Base-by-base conservation (phyloP, 2,329 filamentous ascomycete species). In the Stenocarpella maydis region DNA sequence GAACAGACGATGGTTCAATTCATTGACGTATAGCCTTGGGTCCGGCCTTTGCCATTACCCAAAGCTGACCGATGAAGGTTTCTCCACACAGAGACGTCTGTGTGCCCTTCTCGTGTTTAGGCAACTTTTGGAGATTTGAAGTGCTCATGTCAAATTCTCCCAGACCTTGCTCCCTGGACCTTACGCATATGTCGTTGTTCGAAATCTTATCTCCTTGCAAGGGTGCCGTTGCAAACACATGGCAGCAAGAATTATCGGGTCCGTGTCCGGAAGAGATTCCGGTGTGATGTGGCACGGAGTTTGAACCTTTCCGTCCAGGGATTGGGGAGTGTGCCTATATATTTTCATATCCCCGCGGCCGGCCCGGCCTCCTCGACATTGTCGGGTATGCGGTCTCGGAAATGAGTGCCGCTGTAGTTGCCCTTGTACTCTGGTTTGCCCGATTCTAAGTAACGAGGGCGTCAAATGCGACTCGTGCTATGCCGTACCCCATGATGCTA, bases 191-290 rank as follows among this genome's bases (percentile, higher is more conserved):
- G 49, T 31, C 10, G n/a, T n/a, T 24, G 24, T 49, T 10, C 4
- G 5, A 49, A 31, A 24, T 26, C 17, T 34, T 28, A 37, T 14
- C 28, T 63, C 15, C 19, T 37, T 26, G 58, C 58, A 47, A 45
- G 58, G 58, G 43, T 49, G 43, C 8, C 43, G 43, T 49, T 45
- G 43, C 28, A 34, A 43, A 34, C 19, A 34, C 43, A 63, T 24
- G 43, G 43, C 45, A 21, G 58, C 8, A 31, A 26, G n/a, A n/a
- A n/a, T n/a, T n/a, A n/a, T n/a, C n/a, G 43, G 58, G 43, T 63
- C 58, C 58, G 43, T 63, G 58, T 63, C 58, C 43, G 58, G 58
- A 45, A 63, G 24, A 37, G 28, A 37, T 63, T 47, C 58, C 58
- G 58, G 58, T 31, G n/a, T 19, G 58, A 28, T 49, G 28, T 15